Evolutionary conservation across 1,139 yeast genomes (phyloP).

Genomic region (Saccharomycopsis crataegensis): DNA sequence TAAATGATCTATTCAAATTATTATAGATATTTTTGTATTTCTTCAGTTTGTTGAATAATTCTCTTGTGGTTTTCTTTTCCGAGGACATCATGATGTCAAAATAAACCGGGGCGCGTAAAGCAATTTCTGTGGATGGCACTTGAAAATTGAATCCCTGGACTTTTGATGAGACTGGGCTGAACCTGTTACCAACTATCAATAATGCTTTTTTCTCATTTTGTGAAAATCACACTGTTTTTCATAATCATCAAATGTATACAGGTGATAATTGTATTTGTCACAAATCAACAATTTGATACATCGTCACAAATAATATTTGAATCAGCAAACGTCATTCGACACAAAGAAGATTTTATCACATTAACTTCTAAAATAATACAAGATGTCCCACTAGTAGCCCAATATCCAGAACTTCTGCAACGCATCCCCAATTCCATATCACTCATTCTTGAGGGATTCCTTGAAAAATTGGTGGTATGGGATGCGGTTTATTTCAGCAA

Average conservation of each 20-base stretch:
- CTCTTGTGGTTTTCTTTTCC: too few species aligned
- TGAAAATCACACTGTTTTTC: constrained; percentile 25
- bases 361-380: constrained; percentile 7
- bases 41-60: too few species aligned
- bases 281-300: constrained; percentile 44
- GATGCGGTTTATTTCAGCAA: constrained; percentile 75
- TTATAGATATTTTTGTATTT: too few species aligned
- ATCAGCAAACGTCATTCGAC: background rate
- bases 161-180: background rate
- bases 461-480: constrained; percentile 64
- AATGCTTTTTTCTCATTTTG: constrained; percentile 5
- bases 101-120: too few species aligned
- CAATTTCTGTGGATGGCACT: too few species aligned
- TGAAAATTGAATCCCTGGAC: too few species aligned
- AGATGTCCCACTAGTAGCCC: background rate
- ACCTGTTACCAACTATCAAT: background rate
- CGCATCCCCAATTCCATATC: background rate
- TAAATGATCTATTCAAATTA: too few species aligned
- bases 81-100: too few species aligned
- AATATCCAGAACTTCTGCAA: background rate
- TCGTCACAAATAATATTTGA: constrained; percentile 32
- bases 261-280: constrained; percentile 31
- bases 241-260: constrained; percentile 32
- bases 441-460: constrained; percentile 22
- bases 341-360: background rate